Percentiles rank a stretch among this genome's conserved stretches.
These are phyloP conservation scores for Ophiocordyceps camponoti-floridani DNA, from an alignment of 2,329 filamentous ascomycete species.

Conservation along the genomic window DNA sequence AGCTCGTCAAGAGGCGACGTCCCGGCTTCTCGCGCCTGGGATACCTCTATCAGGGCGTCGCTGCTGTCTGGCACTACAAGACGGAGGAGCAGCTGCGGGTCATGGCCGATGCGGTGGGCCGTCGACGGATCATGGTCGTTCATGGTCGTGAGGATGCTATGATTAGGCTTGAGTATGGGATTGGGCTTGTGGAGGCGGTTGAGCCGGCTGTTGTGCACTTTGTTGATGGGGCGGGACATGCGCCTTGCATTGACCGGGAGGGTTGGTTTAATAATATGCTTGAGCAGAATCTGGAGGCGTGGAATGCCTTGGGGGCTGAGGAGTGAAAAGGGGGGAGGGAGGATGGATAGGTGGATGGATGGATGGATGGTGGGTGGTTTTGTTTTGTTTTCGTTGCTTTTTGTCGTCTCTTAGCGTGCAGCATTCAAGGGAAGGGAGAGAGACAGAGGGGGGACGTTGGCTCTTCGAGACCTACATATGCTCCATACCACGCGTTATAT, in stretches of 20 bases:
- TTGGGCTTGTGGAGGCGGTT: constrained; percentile 48
- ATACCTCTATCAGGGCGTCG: constrained; percentile 61
- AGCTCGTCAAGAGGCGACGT: constrained; percentile 51
- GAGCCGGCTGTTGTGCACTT: constrained; percentile 42
- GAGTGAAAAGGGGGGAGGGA: not conserved
- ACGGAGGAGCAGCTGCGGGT: constrained; percentile 41
- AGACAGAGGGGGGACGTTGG: too few species aligned
- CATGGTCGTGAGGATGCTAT: constrained; percentile 66
- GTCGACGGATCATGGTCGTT: constrained; percentile 57
- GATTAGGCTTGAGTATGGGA: constrained; percentile 54
- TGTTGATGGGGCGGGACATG: constrained; percentile 59
- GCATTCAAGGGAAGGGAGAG: too few species aligned
- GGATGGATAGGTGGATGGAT: too few species aligned
- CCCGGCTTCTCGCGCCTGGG: constrained; percentile 44
- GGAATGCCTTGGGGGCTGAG: constrained; percentile 21
- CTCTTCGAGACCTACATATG: too few species aligned
- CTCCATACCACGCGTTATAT: too few species aligned
- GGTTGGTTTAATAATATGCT: constrained; percentile 50
- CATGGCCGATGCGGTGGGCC: constrained; percentile 51
- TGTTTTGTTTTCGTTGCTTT: too few species aligned
- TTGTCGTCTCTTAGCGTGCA: too few species aligned
- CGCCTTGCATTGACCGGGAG: constrained; percentile 52
- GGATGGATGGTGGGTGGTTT: too few species aligned
- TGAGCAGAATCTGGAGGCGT: constrained; percentile 34
- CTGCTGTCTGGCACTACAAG: constrained; percentile 68